Conservation (phyloP, 164 flowering plant species). For the Houttuynia cordata region DNA sequence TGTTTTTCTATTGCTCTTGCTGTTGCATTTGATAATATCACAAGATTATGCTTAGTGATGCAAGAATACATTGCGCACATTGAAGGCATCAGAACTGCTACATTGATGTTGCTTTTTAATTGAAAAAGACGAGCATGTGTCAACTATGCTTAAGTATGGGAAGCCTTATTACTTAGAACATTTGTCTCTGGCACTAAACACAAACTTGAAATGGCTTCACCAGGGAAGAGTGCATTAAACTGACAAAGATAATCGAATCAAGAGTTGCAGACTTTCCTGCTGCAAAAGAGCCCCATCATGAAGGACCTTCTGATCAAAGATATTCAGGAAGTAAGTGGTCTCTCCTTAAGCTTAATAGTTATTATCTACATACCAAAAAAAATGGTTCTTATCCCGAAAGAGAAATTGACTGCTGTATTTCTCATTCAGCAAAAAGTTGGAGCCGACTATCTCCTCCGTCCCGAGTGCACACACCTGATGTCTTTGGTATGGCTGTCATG, state of each 20-base stretch:
- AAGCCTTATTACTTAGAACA: too few species aligned
- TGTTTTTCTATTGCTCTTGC: too few species aligned
- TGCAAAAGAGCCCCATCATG: slow-evolving; percentile 12
- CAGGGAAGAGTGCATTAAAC: slow-evolving; percentile 53
- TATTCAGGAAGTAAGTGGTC: slow-evolving; percentile 9
- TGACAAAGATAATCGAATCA: slow-evolving; percentile 34
- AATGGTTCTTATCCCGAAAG: too few species aligned
- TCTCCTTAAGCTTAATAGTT: slow-evolving; percentile 6
- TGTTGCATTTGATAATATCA: too few species aligned
- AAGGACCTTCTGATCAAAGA: background rate
- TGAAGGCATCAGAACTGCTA: too few species aligned
- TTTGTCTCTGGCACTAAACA: slow-evolving; percentile 1
- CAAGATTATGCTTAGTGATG: too few species aligned
- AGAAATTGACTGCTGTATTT: slow-evolving; percentile 1
- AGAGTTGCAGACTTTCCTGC: slow-evolving; percentile 30
- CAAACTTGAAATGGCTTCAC: slow-evolving; percentile 8
- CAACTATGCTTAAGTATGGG: background rate
- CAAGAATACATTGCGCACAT: too few species aligned
- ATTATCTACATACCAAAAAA: too few species aligned
- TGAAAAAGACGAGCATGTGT: background rate
- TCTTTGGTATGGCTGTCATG: slow-evolving; percentile 30
- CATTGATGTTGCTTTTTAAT: too few species aligned
- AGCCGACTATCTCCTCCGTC: slow-evolving; percentile 13
- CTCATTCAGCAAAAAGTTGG: slow-evolving; percentile 6
- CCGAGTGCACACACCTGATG: slow-evolving; percentile 16